phyloP scores from a whole-genome alignment of 257 asterid genomes.

The Capsicum baccatum region DNA sequence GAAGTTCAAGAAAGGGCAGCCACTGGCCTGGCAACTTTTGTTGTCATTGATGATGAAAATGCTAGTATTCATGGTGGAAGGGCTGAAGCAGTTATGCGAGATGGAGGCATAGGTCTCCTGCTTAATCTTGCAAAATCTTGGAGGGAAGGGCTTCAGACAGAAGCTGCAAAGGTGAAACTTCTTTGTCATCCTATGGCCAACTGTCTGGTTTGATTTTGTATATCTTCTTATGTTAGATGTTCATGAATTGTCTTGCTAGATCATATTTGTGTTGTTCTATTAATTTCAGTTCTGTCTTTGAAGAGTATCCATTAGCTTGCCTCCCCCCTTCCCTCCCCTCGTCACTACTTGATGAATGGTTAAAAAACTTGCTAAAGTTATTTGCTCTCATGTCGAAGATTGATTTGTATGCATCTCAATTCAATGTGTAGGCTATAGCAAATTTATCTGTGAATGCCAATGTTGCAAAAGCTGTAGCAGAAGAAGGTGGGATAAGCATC shows the following conservation, averaged over 20 bases:
- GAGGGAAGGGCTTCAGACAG: conserved; percentile 87
- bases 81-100: conserved; percentile 77
- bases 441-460: conserved; percentile 77
- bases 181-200: conserved; percentile 11
- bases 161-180: conserved; percentile 72
- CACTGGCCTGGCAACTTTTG: conserved; percentile 78
- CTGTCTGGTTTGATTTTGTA: conserved; percentile 6
- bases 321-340: background rate
- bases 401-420: conserved; percentile 31
- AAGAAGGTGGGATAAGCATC: conserved; percentile 78
- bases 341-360: conserved; percentile 26
- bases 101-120: conserved; percentile 68
- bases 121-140: conserved; percentile 77
- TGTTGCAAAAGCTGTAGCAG: conserved; percentile 90
- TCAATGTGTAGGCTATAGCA: conserved; percentile 68
- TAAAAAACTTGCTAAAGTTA: background rate
- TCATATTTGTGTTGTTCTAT: background rate
- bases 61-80: conserved; percentile 72
- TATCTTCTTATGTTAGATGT: background rate
- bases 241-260: conserved; percentile 8
- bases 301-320: conserved; percentile 21
- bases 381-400: conserved; percentile 12
- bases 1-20: conserved; percentile 95
- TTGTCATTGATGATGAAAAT: conserved; percentile 81
- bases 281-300: background rate